Evolutionary conservation across 495 filamentous ascomycete genomes (phyloP), one percentile per base, ranked within the genome.

Genomic region (Thozetella sp.): DNA sequence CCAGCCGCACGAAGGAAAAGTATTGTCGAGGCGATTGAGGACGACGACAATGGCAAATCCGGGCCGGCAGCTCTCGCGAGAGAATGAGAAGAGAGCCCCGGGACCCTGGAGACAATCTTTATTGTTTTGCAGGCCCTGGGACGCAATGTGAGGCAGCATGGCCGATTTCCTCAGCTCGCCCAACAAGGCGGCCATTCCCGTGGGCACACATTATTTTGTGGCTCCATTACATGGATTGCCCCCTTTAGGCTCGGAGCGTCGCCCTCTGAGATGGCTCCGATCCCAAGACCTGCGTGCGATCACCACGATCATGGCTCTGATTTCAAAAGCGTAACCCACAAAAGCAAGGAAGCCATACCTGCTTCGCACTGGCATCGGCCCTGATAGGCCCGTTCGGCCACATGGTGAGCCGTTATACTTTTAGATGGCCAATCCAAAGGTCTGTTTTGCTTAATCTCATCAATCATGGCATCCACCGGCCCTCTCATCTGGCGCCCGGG

Each of bases 251-350:
- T 48, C 43, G 3, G 43, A 19, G 43, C n/a, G 12, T 48, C 43
- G 43, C 43, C 43, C 43, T 48, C 43, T 48, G 43, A 48, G 43
- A 48, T 48, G 43, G 9, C 43, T 13, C 43, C 43, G 43, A 48
- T 48, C 43, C 9, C 43, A 48, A 48, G 43, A 48, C 43, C 6
- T 20, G 43, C n/a, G 43, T 20, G 43, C 3, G 43, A n/a, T 48
- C 43, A n/a, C 43, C n/a, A n/a, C 43, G 43, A 48, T 48, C 43
- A 48, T 11, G 20, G 43, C 11, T 10, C n/a, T 13, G 43, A 3
- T 13, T 48, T 20, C 43, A 19, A n/a, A 10, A 48, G 12, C 9
- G 43, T n/a, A 20, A n/a, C n/a, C 12, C 4, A 10, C 6, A 48
- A 48, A 48, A 13, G 10, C 9, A 20, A 20, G 43, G 20, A 48